phyloP scores from a whole-genome alignment of 129 eudicot genomes.

The Chrysanthemum makinoi region DNA sequence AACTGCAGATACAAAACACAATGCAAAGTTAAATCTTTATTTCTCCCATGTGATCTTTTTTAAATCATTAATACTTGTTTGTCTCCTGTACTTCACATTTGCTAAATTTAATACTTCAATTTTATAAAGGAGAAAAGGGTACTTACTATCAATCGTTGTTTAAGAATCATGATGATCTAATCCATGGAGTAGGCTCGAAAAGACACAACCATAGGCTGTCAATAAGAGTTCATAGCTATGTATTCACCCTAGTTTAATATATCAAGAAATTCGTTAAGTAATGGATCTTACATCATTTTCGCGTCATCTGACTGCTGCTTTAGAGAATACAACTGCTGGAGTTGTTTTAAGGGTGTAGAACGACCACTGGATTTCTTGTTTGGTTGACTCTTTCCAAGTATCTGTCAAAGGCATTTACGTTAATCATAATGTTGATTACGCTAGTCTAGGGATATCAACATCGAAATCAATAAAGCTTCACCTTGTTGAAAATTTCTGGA shows the following conservation, averaged over 20 bases:
- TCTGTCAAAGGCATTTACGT: constrained; percentile 38
- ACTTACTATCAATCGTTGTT: constrained; percentile 67
- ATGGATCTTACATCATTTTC: constrained; percentile 71
- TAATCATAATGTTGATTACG: constrained; percentile 17
- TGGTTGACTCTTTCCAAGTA: constrained; percentile 52
- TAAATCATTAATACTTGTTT: too few relatives aligned
- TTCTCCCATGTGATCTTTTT: too few relatives aligned
- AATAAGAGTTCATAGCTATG: background rate
- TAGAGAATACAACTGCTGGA: too few relatives aligned
- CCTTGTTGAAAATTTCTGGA: constrained; percentile 68
- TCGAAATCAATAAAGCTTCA: background rate
- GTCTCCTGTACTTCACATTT: background rate
- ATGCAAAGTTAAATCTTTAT: too few relatives aligned
- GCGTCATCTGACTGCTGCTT: too few relatives aligned
- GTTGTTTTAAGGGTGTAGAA: constrained; percentile 41
- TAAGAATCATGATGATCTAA: constrained; percentile 77
- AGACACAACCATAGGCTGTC: constrained; percentile 65
- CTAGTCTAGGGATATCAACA: background rate
- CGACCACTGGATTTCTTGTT: constrained; percentile 48
- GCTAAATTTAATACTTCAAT: background rate
- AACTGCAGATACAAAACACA: too few relatives aligned
- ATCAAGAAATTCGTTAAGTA: background rate
- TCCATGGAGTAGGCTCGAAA: constrained; percentile 91
- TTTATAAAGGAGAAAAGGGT: background rate
- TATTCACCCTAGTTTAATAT: background rate